Base-by-base conservation (phyloP, 306 rosid genomes). In the Citrullus colocynthis region DNA sequence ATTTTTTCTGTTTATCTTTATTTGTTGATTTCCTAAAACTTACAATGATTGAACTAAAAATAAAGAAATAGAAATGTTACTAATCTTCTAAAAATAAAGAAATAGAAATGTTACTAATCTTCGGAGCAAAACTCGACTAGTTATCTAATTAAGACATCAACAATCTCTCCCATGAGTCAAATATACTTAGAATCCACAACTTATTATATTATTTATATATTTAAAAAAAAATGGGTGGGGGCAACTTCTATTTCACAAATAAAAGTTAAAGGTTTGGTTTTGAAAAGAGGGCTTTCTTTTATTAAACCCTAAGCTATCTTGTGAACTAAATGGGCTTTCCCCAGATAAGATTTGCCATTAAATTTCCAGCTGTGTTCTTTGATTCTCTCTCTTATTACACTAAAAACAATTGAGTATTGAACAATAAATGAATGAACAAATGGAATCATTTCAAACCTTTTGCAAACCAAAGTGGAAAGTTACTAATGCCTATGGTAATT, bases 331-430 rank as follows among this genome's bases (percentile, higher is more conserved):
- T 49, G 59, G 57, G 14, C 42, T 72, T 72, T 72, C 77, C 76
- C 77, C 7, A 72, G 60, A 49, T 48, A 49, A 72, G 59, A 48
- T 45, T 72, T 72, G 77, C 44, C 44, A 72, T 72, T 13, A 30
- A 49, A n/a, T 49, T 72, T 72, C 59, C 77, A 72, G 77, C 77
- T 72, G 77, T 42, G 3, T 72, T 9, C 77, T 72, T 49, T 70
- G 58, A 70, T 48, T 72, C 41, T 72, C 58, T 67, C 34, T 70
- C 32, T 41, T n/a, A 9, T 36, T 9, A 18, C 72, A 65, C 72
- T 67, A 42, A n/a, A 70, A 44, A 12, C 57, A 42, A 44, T 70
- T 70, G 75, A 71, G 37, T 48, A 48, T 48, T 71, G 1, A 70
- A 45, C 57, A 45, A 45, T 72, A 48, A 72, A 48, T 71, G 39